Conservation (phyloP, 2,329 filamentous ascomycete genomes). For the Blumeria hordei region DNA sequence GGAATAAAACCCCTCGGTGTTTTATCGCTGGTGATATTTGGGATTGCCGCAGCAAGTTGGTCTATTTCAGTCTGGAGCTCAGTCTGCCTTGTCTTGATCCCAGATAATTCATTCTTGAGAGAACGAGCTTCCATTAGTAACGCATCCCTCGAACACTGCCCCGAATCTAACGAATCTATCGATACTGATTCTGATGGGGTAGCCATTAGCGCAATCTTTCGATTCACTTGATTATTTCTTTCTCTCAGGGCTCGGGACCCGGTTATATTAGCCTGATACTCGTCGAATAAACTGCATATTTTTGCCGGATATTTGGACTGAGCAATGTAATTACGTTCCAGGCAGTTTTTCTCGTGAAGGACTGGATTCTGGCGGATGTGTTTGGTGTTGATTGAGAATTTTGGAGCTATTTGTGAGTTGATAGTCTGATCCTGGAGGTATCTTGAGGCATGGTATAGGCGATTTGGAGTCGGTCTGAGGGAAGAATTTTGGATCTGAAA, state of each 20-base stretch:
- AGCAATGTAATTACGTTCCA: slow-evolving; percentile 55
- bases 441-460: slow-evolving; percentile 6
- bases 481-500: too few species aligned
- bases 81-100: slow-evolving; percentile 37
- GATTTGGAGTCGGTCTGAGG: too few species aligned
- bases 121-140: slow-evolving; percentile 37
- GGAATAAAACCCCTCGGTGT: slow-evolving; percentile 50
- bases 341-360: slow-evolving; percentile 60
- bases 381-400: slow-evolving; percentile 59
- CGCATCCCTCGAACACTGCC: slow-evolving; percentile 20
- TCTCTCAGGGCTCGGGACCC: slow-evolving; percentile 37
- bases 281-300: slow-evolving; percentile 29
- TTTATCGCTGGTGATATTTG: slow-evolving; percentile 57
- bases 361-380: slow-evolving; percentile 71
- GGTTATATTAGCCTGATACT: slow-evolving; percentile 35
- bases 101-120: slow-evolving; percentile 36
- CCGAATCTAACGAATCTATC: slow-evolving; percentile 7
- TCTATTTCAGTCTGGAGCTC: slow-evolving; percentile 40
- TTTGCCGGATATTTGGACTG: slow-evolving; percentile 28
- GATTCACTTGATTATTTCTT: slow-evolving; percentile 38
- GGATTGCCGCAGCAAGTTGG: slow-evolving; percentile 49
- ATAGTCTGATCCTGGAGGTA: slow-evolving; percentile 22
- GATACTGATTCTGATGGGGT: slow-evolving; percentile 19
- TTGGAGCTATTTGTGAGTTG: slow-evolving; percentile 51
- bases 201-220: slow-evolving; percentile 27